A percentile compares a stretch with the other conserved stretches of the same genome.
phyloP scores from a whole-genome alignment of 352 stramenopile genomes.

The Globisporangium yorkense region DNA sequence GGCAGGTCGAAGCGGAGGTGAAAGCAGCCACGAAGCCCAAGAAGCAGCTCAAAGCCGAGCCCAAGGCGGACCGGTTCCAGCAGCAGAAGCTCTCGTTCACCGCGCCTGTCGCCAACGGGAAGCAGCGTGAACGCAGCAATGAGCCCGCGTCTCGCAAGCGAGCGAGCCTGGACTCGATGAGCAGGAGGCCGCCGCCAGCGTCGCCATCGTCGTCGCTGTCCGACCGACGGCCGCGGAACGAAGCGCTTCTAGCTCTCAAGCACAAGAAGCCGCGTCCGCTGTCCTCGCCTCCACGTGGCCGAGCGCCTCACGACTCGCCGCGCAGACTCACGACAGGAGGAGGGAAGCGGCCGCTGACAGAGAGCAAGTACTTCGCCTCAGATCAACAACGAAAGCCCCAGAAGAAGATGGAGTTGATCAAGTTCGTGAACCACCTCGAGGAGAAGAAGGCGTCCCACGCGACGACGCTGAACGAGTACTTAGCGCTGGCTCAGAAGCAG shows the following conservation, averaged over 20 bases:
- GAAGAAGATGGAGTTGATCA: slow-evolving; percentile 8
- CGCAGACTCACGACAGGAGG: neutral
- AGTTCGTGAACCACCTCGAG: slow-evolving; percentile 27
- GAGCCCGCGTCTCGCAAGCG: neutral
- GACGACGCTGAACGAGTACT: slow-evolving; percentile 24
- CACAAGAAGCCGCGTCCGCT: slow-evolving; percentile 6
- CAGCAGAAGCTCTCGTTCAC: slow-evolving; percentile 14
- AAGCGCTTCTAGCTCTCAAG: neutral
- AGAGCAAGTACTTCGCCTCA: slow-evolving; percentile 6
- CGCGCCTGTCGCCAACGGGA: neutral
- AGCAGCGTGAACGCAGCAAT: neutral
- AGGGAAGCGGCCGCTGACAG: neutral
- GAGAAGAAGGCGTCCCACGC: slow-evolving; percentile 16
- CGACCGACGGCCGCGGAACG: neutral
- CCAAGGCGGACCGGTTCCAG: slow-evolving; percentile 3
- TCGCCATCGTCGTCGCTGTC: neutral
- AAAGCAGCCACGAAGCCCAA: neutral
- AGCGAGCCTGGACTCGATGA: slow-evolving; percentile 7
- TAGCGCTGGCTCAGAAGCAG: slow-evolving; percentile 23
- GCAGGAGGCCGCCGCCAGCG: neutral
- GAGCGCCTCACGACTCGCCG: neutral
- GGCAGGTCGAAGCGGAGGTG: neutral
- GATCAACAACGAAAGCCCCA: neutral
- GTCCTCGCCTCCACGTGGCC: neutral
- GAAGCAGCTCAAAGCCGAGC: neutral